Evolutionary conservation across 2,329 filamentous ascomycete genomes (phyloP), one percentile per base, ranked within the genome.

Genomic region (Cladosporium sp.): DNA sequence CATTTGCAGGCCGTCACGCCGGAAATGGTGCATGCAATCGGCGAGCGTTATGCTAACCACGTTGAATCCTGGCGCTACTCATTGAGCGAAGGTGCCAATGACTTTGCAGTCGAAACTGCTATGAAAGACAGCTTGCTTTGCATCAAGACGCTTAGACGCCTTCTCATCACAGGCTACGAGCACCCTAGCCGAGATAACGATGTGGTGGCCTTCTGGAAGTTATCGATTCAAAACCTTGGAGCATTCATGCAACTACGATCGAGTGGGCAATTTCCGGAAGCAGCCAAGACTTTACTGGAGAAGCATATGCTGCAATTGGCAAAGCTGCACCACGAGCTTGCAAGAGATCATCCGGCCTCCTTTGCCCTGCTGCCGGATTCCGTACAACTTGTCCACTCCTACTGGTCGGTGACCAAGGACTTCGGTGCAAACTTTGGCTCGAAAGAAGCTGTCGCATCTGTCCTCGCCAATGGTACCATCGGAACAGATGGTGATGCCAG

Each of bases 261-360:
- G 78, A 78, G 30, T 12, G 47, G 38, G 4, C 52, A 55, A 35
- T 43, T 58, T 2, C 36, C 51, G 8, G 45, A 39, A 12, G 40
- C 50, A 6, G 38, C 43, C 3, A 19, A 18, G n/a, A 19, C 36
- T 7, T 64, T 85, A 19, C 72, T 95, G n/a, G 86, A 87, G 57
- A 94, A 90, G 64, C 91, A 96, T 63, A 74, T 95, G 2, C 71
- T 96, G 36, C 91, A 97, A 63, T 84, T 97, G 43, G 84, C 91
- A 3, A 98, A 97, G 68, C 74, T 98, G 3, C 93, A 97, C 65
- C 77, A 94, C 33, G 84, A 89, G 50, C 92, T 97, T 84, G 83
- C 88, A 1, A 81, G 82, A 43, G 72, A 76, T 4, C 90, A 95
- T 65, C 83, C 91, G 1, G 84, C 86, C 3, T 87, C 89, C 49